Conservation (phyloP, 345 rosid species). For the Hibiscus tridactylites region DNA sequence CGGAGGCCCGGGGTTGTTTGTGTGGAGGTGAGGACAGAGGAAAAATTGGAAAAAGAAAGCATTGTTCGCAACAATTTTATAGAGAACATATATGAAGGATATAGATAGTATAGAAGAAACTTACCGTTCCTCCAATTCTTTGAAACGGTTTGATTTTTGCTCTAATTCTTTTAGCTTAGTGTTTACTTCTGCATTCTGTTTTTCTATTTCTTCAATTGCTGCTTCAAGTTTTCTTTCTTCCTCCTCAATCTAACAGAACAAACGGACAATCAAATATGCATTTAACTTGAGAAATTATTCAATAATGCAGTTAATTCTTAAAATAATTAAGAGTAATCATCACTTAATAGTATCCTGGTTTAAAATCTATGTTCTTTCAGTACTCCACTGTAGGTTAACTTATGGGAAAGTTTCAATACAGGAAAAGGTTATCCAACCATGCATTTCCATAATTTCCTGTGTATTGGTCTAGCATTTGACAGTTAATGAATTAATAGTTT, state of each 20-base stretch:
- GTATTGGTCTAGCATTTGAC: no score
- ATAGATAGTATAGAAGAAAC: slow-evolving; percentile 11
- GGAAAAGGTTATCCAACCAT: no score
- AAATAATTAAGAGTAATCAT: background rate
- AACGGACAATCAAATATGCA: slow-evolving; percentile 14
- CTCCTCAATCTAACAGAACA: slow-evolving; percentile 63
- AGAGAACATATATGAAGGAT: background rate
- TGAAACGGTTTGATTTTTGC: slow-evolving; percentile 66
- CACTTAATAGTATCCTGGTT: background rate
- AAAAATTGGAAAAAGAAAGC: background rate
- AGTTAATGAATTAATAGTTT: background rate
- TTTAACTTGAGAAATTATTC: background rate
- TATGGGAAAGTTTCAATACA: background rate
- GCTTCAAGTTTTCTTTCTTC: slow-evolving; percentile 87
- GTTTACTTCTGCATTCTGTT: slow-evolving; percentile 56
- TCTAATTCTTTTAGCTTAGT: slow-evolving; percentile 74
- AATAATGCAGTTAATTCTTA: background rate
- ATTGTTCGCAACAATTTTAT: background rate
- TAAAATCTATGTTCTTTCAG: background rate
- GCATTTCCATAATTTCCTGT: no score
- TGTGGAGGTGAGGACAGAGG: background rate
- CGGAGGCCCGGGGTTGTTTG: background rate
- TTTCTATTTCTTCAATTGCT: slow-evolving; percentile 75
- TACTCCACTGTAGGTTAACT: background rate
- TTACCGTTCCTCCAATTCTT: slow-evolving; percentile 88